Evolutionary conservation across 73 alveolate species (phyloP).

Genomic region (Paraurostyla sp.): DNA sequence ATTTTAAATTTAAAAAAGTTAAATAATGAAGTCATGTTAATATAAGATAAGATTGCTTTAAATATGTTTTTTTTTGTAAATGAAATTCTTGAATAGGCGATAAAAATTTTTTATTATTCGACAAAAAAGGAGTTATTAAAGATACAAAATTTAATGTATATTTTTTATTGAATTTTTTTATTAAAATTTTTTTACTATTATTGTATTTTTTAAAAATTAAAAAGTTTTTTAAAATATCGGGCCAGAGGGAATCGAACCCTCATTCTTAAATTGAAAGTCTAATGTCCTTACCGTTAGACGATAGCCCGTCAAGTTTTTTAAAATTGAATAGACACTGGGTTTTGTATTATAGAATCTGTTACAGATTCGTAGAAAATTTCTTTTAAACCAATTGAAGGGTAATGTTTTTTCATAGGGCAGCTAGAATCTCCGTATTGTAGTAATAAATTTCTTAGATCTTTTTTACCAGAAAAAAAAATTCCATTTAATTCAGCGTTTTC

Average conservation of each 20-base stretch:
- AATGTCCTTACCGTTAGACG: conserved; percentile 52
- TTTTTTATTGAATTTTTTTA: no score
- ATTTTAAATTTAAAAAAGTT: not conserved
- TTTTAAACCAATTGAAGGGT: conserved; percentile 6
- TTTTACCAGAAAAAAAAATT: not conserved
- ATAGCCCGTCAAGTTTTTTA: conserved; percentile 33
- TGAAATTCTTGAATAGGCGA: not conserved
- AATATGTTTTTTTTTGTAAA: not conserved
- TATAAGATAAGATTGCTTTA: not conserved
- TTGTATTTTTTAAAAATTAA: no score
- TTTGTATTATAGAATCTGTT: not conserved
- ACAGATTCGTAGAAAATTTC: conserved; percentile 1
- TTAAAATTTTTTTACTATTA: no score
- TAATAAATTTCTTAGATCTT: not conserved
- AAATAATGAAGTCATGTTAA: not conserved
- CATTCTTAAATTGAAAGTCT: conserved; percentile 47
- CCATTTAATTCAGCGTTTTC: not conserved
- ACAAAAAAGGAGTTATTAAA: not conserved
- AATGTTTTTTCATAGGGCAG: not conserved
- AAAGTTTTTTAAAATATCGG: not conserved
- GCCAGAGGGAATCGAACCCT: conserved; percentile 50
- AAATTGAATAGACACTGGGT: conserved; percentile 1
- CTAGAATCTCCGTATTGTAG: conserved; percentile 17
- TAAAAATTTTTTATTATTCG: not conserved
- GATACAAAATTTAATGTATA: not conserved